phyloP scores from a whole-genome alignment of 2,329 filamentous ascomycete species.

The Myrmaecium sp. region DNA sequence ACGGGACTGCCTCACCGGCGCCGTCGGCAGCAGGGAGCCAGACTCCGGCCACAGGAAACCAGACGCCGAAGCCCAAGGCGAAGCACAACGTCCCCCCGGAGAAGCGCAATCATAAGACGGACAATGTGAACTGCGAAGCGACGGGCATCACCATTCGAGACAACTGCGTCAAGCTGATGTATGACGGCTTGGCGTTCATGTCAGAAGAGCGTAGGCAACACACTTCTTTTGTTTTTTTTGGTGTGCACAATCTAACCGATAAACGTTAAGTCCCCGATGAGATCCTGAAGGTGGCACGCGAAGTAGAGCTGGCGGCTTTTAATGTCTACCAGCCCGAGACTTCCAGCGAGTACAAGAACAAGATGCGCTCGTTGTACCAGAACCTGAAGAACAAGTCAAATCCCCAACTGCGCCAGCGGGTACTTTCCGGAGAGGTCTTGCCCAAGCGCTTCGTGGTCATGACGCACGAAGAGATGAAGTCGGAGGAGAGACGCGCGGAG shows the following conservation, averaged over 20 bases:
- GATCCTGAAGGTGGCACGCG: conserved; percentile 48
- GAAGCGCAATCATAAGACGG: conserved; percentile 67
- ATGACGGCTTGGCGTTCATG: conserved; percentile 74
- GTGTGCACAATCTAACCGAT: conserved; percentile 1
- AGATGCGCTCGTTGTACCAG: conserved; percentile 82
- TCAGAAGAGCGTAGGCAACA: conserved; percentile 32
- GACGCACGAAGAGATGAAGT: conserved; percentile 83
- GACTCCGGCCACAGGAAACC: conserved; percentile 33
- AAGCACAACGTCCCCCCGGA: conserved; percentile 45
- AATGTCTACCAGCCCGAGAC: conserved; percentile 52
- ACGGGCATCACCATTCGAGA: conserved; percentile 62
- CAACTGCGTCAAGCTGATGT: conserved; percentile 77
- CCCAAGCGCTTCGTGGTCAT: conserved; percentile 66
- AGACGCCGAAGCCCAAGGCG: conserved; percentile 31
- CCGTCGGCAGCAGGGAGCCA: conserved; percentile 26
- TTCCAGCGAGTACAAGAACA: conserved; percentile 56
- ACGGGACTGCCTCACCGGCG: conserved; percentile 25
- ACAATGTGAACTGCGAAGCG: conserved; percentile 60
- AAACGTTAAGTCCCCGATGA: conserved; percentile 35
- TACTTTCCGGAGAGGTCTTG: conserved; percentile 57
- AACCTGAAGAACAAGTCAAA: conserved; percentile 93
- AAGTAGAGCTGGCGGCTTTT: conserved; percentile 64
- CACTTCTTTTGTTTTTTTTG: neutral
- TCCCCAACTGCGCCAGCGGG: conserved; percentile 53
- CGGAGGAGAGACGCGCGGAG: conserved; percentile 58